These are phyloP conservation scores for Dispira simplex DNA, from an alignment of 192 early-diverging fungal species.

Conservation along the genomic window DNA sequence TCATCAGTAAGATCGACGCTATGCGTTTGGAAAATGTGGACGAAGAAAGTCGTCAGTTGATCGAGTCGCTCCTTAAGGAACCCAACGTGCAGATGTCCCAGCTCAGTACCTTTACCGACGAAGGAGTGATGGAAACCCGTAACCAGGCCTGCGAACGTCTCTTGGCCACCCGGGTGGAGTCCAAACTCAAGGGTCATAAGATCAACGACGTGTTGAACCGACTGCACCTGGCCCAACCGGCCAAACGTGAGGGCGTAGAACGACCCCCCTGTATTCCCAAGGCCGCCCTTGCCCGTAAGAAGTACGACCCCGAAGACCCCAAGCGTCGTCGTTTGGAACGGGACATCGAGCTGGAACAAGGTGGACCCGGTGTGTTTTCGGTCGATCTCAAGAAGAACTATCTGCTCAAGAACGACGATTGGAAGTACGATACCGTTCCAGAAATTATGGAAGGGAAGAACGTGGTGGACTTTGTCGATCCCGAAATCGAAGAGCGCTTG, in stretches of 20 bases:
- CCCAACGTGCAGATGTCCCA: constrained; percentile 57
- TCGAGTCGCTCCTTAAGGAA: constrained; percentile 55
- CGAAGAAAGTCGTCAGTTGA: constrained; percentile 47
- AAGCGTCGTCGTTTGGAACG: constrained; percentile 69
- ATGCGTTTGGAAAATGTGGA: constrained; percentile 64
- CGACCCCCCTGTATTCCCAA: constrained; percentile 78
- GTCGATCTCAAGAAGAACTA: constrained; percentile 93
- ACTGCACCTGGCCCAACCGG: constrained; percentile 87
- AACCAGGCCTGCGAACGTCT: constrained; percentile 89
- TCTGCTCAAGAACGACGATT: constrained; percentile 63
- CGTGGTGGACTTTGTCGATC: constrained; percentile 95
- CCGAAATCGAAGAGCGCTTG: constrained; percentile 91
- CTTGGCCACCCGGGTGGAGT: constrained; percentile 80
- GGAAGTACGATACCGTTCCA: constrained; percentile 96
- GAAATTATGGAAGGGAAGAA: constrained; percentile 99
- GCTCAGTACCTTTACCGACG: constrained; percentile 85
- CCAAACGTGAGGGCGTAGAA: constrained; percentile 60
- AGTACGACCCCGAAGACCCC: constrained; percentile 69
- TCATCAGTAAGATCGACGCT: constrained; percentile 94
- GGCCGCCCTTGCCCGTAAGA: constrained; percentile 42
- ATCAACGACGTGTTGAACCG: constrained; percentile 87
- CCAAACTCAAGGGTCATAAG: constrained; percentile 82
- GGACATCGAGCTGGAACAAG: constrained; percentile 77
- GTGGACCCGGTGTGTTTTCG: constrained; percentile 94
- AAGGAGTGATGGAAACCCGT: constrained; percentile 94